Percentiles rank a stretch among this genome's conserved stretches.
Evolutionary conservation across 352 stramenopile species (phyloP).

Genomic region (Phytophthora constricta): DNA sequence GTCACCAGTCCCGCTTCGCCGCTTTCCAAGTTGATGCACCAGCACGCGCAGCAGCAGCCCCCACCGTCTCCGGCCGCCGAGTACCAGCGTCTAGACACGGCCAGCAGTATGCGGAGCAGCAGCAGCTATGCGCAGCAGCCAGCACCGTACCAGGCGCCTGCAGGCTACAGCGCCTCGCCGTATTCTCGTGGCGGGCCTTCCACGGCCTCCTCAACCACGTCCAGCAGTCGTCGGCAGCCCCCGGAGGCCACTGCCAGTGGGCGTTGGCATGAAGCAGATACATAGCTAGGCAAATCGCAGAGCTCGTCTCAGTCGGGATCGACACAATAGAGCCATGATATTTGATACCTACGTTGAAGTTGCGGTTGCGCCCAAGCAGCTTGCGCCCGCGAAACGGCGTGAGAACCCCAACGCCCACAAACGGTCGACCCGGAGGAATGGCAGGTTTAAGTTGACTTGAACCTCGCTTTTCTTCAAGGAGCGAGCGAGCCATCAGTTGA

Average conservation of each 20-base stretch:
- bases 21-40: slow-evolving; percentile 77
- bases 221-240: slow-evolving; percentile 48
- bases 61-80: slow-evolving; percentile 14
- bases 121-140: slow-evolving; percentile 17
- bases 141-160: neutral
- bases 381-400: no score
- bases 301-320: no score
- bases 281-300: neutral
- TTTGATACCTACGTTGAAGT: no score
- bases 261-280: slow-evolving; percentile 34
- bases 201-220: slow-evolving; percentile 24
- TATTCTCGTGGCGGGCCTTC: slow-evolving; percentile 31
- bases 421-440: no score
- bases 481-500: no score
- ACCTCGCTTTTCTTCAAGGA: no score
- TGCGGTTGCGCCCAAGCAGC: no score
- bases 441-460: no score
- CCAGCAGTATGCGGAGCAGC: slow-evolving; percentile 22
- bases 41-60: slow-evolving; percentile 45
- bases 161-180: neutral
- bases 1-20: slow-evolving; percentile 54
- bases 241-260: slow-evolving; percentile 71
- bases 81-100: slow-evolving; percentile 26
- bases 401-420: no score
- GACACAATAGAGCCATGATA: no score